Evolutionary conservation across 2,329 filamentous ascomycete species (phyloP).

Genomic region (Colletotrichum sp.): DNA sequence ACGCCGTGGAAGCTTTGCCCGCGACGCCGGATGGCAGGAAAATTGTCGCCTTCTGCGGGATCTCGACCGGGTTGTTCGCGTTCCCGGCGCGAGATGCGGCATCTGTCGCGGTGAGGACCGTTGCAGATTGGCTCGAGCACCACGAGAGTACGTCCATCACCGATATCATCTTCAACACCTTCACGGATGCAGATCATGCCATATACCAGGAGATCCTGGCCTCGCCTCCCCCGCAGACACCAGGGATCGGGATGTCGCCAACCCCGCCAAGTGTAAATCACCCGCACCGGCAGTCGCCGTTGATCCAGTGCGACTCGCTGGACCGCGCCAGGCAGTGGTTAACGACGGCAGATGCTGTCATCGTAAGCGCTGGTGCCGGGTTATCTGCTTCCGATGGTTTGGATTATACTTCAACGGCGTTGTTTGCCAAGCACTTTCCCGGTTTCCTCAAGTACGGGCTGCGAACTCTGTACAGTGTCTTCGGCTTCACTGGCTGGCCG

Average conservation of each 20-base stretch:
- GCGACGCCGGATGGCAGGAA: conserved; percentile 27
- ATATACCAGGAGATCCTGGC: conserved; percentile 17
- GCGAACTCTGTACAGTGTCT: conserved; percentile 34
- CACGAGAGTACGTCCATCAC: conserved; percentile 28
- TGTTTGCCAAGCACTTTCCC: conserved; percentile 34
- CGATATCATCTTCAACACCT: conserved; percentile 36
- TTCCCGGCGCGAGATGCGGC: conserved; percentile 33
- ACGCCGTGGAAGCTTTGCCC: conserved; percentile 28
- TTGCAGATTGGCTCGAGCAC: conserved; percentile 28
- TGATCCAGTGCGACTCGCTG: conserved; percentile 1
- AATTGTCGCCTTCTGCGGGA: conserved; percentile 34
- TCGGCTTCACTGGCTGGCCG: conserved; percentile 33
- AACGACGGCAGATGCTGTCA: conserved; percentile 25
- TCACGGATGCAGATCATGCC: conserved; percentile 28
- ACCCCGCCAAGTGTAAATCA: not conserved
- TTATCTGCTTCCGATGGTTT: conserved; percentile 37
- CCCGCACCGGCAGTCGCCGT: not conserved
- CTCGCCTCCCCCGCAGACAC: not conserved
- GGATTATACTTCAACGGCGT: conserved; percentile 32
- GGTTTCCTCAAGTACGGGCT: conserved; percentile 31
- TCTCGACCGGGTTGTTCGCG: conserved; percentile 39
- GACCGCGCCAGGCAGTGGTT: conserved; percentile 28
- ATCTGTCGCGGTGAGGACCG: conserved; percentile 27
- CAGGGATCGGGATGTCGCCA: not conserved
- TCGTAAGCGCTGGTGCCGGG: conserved; percentile 36